Evolutionary conservation across 257 asterid species (phyloP), one percentile per base, ranked within the genome.

Genomic region (Thymus mandschuricus): DNA sequence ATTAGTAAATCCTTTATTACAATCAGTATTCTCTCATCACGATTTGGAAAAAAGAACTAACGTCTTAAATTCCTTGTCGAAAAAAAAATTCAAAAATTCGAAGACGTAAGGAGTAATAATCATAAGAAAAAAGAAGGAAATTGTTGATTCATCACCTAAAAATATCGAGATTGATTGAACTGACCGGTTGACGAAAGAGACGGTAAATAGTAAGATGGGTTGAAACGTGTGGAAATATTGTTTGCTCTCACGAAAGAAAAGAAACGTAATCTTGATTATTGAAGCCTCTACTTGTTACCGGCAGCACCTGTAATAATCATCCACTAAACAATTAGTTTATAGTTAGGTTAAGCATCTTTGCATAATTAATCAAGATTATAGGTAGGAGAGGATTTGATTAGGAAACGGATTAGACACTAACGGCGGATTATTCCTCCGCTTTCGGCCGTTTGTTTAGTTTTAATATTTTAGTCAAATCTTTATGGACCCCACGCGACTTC

Each of bases 391-490:
- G 48, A 72, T 51, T 43, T 43, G 72, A 58, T 64, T 56, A 76
- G 60, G 57, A 35, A 62, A 41, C 48, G 57, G 78, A 72, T 69
- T 70, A 56, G 73, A 66, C 64, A 35, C 63, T 10, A 73, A 73
- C 75, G 75, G 60, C 82, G 66, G 57, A 73, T 73, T 60, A 68
- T 78, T 76, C 72, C 15, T 41, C 34, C 57, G 45, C 79, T 78
- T 78, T 78, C 78, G 78, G 82, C 76, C 82, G 67, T 78, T 73
- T 74, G 41, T 61, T 68, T 56, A 60, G 60, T 48, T 48, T 11
- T 69, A 44, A 0, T n/a, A 27, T 10, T 21, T 21, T 44, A 11
- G 77, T 77, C 81, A 58, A 77, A 77, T 77, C 74, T 51, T 31
- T 13, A 10, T 68, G 68, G 82, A 51, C 27, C 66, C 78, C 15